Percentiles rank a stretch among this genome's conserved stretches.
Evolutionary conservation across 371 early-diverging fungal genomes (phyloP).

Genomic region (Actinomortierella wolfii): DNA sequence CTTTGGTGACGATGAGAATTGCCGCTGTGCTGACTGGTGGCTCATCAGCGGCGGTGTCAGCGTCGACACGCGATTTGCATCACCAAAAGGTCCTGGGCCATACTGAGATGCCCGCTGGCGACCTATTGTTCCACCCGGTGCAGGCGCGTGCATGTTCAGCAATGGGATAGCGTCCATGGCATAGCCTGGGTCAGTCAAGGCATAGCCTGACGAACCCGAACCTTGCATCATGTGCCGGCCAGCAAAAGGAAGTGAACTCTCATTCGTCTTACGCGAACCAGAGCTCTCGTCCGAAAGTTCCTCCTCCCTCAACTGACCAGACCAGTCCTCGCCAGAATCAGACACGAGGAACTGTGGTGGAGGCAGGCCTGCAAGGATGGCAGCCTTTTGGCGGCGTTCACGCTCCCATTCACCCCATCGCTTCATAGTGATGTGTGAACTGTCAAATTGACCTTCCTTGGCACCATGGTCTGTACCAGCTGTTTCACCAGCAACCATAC

Average conservation of each 20-base stretch:
- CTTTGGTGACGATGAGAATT: slow-evolving; percentile 38
- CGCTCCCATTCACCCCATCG: slow-evolving; percentile 72
- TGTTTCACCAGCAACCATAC: slow-evolving; percentile 78
- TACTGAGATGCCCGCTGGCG: slow-evolving; percentile 39
- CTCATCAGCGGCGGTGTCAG: slow-evolving; percentile 15
- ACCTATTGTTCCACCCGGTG: slow-evolving; percentile 42
- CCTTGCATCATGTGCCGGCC: slow-evolving; percentile 16
- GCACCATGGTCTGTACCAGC: slow-evolving; percentile 53
- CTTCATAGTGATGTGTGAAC: slow-evolving; percentile 67
- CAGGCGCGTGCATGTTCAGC: slow-evolving; percentile 37
- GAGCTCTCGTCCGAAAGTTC: slow-evolving; percentile 42
- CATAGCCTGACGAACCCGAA: slow-evolving; percentile 20
- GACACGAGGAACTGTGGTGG: slow-evolving; percentile 35
- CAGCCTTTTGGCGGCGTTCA: slow-evolving; percentile 41
- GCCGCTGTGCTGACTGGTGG: slow-evolving; percentile 14
- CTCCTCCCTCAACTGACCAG: slow-evolving; percentile 27
- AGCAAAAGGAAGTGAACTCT: slow-evolving; percentile 30
- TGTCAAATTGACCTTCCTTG: slow-evolving; percentile 69
- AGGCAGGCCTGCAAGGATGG: slow-evolving; percentile 31
- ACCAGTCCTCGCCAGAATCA: slow-evolving; percentile 40
- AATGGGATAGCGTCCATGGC: slow-evolving; percentile 33
- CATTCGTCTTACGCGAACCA: slow-evolving; percentile 24
- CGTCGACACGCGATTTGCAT: slow-evolving; percentile 23
- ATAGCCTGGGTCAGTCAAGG: slow-evolving; percentile 30
- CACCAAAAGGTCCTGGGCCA: slow-evolving; percentile 10